phyloP scores from a whole-genome alignment of 768 basidiomycete species.

The Cytidiella melzeri region DNA sequence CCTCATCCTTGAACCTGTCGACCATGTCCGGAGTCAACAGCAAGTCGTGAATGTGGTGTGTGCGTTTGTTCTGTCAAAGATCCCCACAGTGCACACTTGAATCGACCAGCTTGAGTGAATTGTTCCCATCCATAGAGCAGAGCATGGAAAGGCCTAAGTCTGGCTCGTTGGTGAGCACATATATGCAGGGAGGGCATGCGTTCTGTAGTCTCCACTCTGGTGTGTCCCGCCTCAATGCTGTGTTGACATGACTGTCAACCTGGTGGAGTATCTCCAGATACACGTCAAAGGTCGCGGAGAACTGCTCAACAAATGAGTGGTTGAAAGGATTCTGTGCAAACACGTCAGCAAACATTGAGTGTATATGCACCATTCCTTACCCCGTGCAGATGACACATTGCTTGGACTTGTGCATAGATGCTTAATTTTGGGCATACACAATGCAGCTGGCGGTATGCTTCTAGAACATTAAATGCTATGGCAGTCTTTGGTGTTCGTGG shows the following conservation, averaged over 20 bases:
- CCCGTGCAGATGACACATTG: conserved; percentile 15
- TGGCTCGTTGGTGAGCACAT: conserved; percentile 12
- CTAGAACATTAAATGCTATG: conserved; percentile 15
- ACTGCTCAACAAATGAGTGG: no score
- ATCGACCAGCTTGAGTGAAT: conserved; percentile 16
- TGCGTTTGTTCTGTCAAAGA: no score
- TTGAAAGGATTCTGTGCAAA: conserved; percentile 21
- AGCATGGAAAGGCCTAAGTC: conserved; percentile 12
- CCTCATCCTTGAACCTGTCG: no score
- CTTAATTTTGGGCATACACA: conserved; percentile 21
- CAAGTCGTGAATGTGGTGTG: no score
- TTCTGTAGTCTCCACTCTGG: no score
- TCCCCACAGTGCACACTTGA: no score
- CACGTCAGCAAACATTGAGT: conserved; percentile 10
- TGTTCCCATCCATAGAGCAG: no score
- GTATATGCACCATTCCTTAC: not conserved
- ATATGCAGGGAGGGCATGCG: conserved; percentile 23
- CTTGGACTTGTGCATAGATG: no score
- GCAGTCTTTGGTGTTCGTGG: conserved; percentile 15
- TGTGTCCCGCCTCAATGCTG: conserved; percentile 13
- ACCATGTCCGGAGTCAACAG: no score
- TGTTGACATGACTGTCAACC: conserved; percentile 12
- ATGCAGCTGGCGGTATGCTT: no score
- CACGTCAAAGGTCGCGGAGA: no score
- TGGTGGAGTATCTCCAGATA: no score